Conservation (phyloP, 2,329 filamentous ascomycete species). For the Arthrobotrys musiformis region DNA sequence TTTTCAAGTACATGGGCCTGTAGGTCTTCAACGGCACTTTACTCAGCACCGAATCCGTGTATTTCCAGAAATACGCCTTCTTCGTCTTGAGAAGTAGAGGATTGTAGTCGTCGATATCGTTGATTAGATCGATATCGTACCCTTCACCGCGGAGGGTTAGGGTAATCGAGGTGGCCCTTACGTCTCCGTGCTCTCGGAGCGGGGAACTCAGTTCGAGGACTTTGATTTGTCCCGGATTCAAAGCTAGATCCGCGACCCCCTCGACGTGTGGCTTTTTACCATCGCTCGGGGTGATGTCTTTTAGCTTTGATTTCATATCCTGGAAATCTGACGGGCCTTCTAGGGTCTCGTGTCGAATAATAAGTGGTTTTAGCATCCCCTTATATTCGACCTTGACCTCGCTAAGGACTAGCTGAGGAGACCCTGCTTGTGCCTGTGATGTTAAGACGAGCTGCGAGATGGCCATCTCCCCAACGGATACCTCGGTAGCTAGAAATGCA, state of each 20-base stretch:
- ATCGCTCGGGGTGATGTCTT: conserved; percentile 54
- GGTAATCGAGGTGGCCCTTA: conserved; percentile 69
- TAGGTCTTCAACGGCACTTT: conserved; percentile 42
- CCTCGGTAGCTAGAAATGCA: conserved; percentile 70
- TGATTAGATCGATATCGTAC: conserved; percentile 48
- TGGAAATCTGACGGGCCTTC: conserved; percentile 51
- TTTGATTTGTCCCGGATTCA: conserved; percentile 74
- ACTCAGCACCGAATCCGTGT: conserved; percentile 20
- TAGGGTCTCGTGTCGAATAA: conserved; percentile 63
- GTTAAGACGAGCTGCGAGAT: conserved; percentile 70
- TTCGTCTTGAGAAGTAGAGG: conserved; percentile 44
- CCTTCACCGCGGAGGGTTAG: conserved; percentile 54
- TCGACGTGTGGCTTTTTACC: conserved; percentile 56
- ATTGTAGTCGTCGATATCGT: conserved; percentile 47
- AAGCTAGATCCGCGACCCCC: conserved; percentile 68
- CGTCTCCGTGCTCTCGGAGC: conserved; percentile 83
- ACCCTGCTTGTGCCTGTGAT: conserved; percentile 69
- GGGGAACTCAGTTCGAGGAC: conserved; percentile 78
- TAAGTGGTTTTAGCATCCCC: conserved; percentile 70
- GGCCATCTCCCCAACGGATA: conserved; percentile 72
- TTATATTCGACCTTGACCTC: conserved; percentile 69
- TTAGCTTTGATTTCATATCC: conserved; percentile 35
- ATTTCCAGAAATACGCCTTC: conserved; percentile 42
- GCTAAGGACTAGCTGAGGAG: conserved; percentile 68
- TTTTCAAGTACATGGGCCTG: conserved; percentile 70